Evolutionary conservation across 2,329 filamentous ascomycete species (phyloP).

Genomic region (Pseudopyrenochaeta lycopersici): DNA sequence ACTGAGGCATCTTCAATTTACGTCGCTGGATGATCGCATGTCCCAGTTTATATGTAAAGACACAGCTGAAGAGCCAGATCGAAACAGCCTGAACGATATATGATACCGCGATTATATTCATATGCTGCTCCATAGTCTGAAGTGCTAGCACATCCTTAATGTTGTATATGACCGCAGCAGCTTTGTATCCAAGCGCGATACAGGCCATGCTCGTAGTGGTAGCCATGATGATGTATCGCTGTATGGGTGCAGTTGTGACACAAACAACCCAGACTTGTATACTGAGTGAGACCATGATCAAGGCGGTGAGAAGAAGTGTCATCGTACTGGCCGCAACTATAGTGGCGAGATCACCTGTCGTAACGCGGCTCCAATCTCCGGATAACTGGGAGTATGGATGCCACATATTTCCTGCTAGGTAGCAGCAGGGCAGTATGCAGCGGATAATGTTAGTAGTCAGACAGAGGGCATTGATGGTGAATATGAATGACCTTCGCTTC

Average conservation of each 20-base stretch:
- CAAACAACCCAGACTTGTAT: slow-evolving; percentile 72
- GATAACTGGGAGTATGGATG: slow-evolving; percentile 69
- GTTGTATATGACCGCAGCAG: slow-evolving; percentile 62
- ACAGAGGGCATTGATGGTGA: slow-evolving; percentile 70
- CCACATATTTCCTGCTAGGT: slow-evolving; percentile 68
- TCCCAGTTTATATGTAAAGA: slow-evolving; percentile 70
- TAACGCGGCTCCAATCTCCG: slow-evolving; percentile 63
- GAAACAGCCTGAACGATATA: slow-evolving; percentile 64
- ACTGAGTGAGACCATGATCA: slow-evolving; percentile 67
- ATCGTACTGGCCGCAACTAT: slow-evolving; percentile 61
- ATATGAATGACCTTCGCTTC: slow-evolving; percentile 71
- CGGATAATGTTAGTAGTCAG: slow-evolving; percentile 70
- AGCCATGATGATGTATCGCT: slow-evolving; percentile 57
- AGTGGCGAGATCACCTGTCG: slow-evolving; percentile 53
- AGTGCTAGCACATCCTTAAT: slow-evolving; percentile 49
- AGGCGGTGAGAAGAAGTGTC: slow-evolving; percentile 62
- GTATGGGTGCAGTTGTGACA: slow-evolving; percentile 55
- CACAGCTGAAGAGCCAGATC: slow-evolving; percentile 69
- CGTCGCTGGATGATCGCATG: slow-evolving; percentile 65
- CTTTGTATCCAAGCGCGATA: slow-evolving; percentile 62
- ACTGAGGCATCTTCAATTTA: slow-evolving; percentile 66
- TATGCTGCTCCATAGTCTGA: slow-evolving; percentile 32
- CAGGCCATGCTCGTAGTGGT: slow-evolving; percentile 61
- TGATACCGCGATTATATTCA: slow-evolving; percentile 42
- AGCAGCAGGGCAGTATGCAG: slow-evolving; percentile 64